Base-by-base conservation (phyloP, 2,329 filamentous ascomycete genomes). In the Diaporthe helianthi region DNA sequence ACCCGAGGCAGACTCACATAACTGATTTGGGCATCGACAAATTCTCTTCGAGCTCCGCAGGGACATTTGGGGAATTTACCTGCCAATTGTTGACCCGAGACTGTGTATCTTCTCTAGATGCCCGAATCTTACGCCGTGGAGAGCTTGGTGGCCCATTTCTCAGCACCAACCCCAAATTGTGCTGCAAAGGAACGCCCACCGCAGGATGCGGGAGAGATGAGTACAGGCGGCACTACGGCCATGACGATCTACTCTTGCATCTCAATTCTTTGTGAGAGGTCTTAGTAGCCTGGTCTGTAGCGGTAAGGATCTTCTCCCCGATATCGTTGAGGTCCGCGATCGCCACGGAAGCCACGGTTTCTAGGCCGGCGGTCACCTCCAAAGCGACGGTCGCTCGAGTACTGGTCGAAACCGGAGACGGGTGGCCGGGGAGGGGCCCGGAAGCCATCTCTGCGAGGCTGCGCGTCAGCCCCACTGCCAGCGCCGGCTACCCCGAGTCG, bases 231-330 rank as follows among this genome's bases (percentile, higher is more conserved):
- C 24, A 22, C 41, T 41, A 17, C 12, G 58, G 29, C 44, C n/a
- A 13, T 15, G 9, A 26, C 10, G 10, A 6, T n/a, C 36, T 24
- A 19, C 44, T 22, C 29, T 36, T n/a, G 41, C n/a, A 22, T 47
- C 12, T 24, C 33, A 29, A 49, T n/a, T n/a, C 7, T 38, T 15
- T 13, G 22, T 26, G 19, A 12, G 4, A 41, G 13, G 2, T 19
- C 4, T 33, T 52, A 69, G 31, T 71, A 71, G 38, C 69, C 69
- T 41, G 69, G 69, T 24, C 70, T 68, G 49, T 71, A 71, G 3
- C 69, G 67, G 41, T 71, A 71, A 53, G 70, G 67, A 33, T 71
- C 70, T 26, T 71, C 70, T 36, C 69, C 69, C 26, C 67, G 55
- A 36, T 67, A 71, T 17, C 70, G 54, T 15, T 58, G 70, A 31